Conservation (phyloP, 2,329 filamentous ascomycete species). For the Mariannaea sp. region DNA sequence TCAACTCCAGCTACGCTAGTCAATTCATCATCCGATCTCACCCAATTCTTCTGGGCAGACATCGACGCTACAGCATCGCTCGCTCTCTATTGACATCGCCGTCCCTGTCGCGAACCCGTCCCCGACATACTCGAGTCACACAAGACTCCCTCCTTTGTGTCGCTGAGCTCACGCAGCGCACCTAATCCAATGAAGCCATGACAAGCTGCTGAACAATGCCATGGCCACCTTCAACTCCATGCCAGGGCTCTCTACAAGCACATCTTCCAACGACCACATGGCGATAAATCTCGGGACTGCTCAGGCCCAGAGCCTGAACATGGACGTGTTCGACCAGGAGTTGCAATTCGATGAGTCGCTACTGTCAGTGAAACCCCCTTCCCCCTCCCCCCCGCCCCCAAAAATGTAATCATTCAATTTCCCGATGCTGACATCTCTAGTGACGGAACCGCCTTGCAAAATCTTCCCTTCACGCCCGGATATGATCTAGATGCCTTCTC, state of each 20-base stretch:
- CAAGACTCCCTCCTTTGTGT: constrained; percentile 21
- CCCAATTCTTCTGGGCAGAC: not conserved
- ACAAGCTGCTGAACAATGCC: constrained; percentile 49
- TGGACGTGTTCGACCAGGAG: constrained; percentile 59
- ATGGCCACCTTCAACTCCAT: constrained; percentile 65
- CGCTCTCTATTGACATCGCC: not conserved
- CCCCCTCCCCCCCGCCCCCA: constrained; percentile 5
- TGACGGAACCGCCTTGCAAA: constrained; percentile 42
- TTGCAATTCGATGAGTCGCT: constrained; percentile 61
- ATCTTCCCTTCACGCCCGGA: constrained; percentile 59
- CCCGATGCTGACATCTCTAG: constrained; percentile 35
- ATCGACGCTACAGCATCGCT: not conserved
- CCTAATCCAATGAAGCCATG: constrained; percentile 38
- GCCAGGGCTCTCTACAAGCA: constrained; percentile 53
- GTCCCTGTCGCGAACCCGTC: not conserved
- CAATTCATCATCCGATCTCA: constrained; percentile 4
- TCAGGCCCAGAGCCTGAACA: constrained; percentile 44
- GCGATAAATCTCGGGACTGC: constrained; percentile 49
- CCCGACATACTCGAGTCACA: constrained; percentile 15
- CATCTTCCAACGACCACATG: constrained; percentile 53
- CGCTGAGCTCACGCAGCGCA: constrained; percentile 26
- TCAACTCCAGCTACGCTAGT: not conserved
- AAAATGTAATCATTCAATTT: constrained; percentile 14
- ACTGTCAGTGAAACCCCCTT: constrained; percentile 48
- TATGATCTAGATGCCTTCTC: constrained; percentile 67